These are phyloP conservation scores for Miscanthus lutarioriparius DNA, from an alignment of 176 grass and related monocot genomes.

Conservation along the genomic window DNA sequence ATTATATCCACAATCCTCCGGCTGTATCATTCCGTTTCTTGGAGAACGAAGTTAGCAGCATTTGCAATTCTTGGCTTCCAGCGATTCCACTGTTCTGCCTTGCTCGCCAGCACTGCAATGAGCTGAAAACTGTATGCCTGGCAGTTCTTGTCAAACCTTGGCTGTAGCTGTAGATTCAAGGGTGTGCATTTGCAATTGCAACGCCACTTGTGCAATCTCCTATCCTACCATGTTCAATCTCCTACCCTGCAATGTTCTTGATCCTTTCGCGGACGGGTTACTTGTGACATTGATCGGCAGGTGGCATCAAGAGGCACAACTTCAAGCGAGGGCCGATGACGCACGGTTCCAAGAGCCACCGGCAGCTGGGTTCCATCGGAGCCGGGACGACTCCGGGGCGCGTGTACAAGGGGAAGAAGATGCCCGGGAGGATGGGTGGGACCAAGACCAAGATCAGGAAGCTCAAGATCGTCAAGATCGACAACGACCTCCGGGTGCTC, in stretches of 20 bases:
- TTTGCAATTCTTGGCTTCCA: background rate
- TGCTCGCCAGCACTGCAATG: background rate
- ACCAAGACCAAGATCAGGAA: constrained; percentile 88
- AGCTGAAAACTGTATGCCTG: background rate
- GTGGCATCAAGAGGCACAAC: constrained; percentile 98
- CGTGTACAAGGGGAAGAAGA: constrained; percentile 94
- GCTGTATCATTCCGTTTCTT: background rate
- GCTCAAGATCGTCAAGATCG: constrained; percentile 81
- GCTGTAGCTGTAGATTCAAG: background rate
- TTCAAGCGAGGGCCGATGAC: constrained; percentile 87
- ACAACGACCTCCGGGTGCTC: constrained; percentile 68
- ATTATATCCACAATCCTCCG: background rate
- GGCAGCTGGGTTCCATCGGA: constrained; percentile 89
- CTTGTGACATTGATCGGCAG: constrained; percentile 33
- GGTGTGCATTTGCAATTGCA: background rate
- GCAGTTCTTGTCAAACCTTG: background rate
- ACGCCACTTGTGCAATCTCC: background rate
- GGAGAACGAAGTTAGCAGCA: background rate
- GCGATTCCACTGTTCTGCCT: no score
- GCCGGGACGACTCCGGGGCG: constrained; percentile 81
- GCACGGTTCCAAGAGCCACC: constrained; percentile 94
- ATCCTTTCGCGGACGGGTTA: background rate
- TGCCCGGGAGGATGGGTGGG: constrained; percentile 89
- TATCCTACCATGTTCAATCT: background rate
- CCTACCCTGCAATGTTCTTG: background rate